Evolutionary conservation across 2,329 filamentous ascomycete species (phyloP).

Genomic region (Rutstroemia sp.): DNA sequence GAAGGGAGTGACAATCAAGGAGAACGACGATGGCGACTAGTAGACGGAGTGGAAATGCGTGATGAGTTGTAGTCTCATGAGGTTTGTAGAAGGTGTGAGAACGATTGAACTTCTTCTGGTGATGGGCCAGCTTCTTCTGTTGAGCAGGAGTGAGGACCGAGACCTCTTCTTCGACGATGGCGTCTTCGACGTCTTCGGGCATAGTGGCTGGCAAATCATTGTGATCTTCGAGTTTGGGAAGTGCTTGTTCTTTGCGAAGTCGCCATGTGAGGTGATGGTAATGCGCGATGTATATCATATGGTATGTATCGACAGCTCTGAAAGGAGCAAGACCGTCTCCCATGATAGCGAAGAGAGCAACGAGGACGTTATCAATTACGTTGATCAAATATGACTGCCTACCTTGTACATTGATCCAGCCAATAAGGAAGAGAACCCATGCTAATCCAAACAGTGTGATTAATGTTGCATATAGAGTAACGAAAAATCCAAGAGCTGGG

Average conservation of each 20-base stretch:
- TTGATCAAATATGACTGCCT: constrained; percentile 63
- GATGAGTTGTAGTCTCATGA: constrained; percentile 75
- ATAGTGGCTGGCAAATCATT: constrained; percentile 47
- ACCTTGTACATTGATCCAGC: constrained; percentile 77
- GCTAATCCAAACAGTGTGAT: constrained; percentile 80
- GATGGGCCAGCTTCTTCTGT: constrained; percentile 63
- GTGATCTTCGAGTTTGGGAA: constrained; percentile 50
- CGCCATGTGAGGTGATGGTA: constrained; percentile 58
- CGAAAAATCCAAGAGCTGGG: constrained; percentile 67
- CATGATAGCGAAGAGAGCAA: constrained; percentile 63
- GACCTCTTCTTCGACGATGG: constrained; percentile 36
- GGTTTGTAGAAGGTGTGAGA: constrained; percentile 87
- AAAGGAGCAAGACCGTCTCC: constrained; percentile 68
- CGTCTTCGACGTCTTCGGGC: constrained; percentile 20
- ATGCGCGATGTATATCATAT: constrained; percentile 60
- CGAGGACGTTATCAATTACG: constrained; percentile 63
- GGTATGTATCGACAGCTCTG: constrained; percentile 74
- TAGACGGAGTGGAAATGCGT: constrained; percentile 67
- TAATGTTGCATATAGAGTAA: constrained; percentile 74
- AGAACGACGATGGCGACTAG: constrained; percentile 73
- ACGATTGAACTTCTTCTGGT: constrained; percentile 72
- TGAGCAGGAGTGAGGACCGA: constrained; percentile 59
- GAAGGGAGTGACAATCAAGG: constrained; percentile 69
- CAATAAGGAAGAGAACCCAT: constrained; percentile 88
- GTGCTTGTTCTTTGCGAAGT: constrained; percentile 45